phyloP scores from a whole-genome alignment of 768 basidiomycete species.

The Pleurotus ostreatus region DNA sequence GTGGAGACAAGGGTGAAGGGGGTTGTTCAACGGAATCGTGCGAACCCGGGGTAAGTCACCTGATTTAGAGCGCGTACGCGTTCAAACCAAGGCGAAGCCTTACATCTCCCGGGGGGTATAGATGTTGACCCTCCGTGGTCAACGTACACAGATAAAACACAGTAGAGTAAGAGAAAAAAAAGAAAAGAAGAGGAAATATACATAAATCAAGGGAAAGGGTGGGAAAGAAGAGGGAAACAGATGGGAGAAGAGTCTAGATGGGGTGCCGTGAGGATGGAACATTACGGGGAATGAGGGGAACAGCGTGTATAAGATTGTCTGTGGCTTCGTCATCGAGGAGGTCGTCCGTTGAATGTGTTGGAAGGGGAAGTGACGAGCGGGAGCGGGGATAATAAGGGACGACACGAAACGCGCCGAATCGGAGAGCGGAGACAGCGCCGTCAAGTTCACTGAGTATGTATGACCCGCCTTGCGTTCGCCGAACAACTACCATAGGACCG shows the following conservation, averaged over 20 bases:
- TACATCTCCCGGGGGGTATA: not conserved
- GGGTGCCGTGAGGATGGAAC: not conserved
- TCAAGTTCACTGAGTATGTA: conserved; percentile 14
- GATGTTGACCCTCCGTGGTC: not conserved
- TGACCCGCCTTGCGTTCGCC: conserved; percentile 10
- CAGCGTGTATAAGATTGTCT: not conserved
- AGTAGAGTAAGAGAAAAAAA: no score
- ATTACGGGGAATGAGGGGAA: not conserved
- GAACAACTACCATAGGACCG: conserved; percentile 22
- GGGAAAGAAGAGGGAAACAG: no score
- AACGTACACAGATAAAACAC: not conserved
- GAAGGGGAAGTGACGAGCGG: not conserved
- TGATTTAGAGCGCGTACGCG: not conserved
- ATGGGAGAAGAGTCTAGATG: not conserved
- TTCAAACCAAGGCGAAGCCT: not conserved
- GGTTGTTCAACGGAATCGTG: no score
- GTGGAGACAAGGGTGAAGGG: no score
- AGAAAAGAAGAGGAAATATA: no score
- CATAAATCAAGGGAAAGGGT: no score
- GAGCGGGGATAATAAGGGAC: conserved; percentile 11
- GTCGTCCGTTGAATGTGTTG: not conserved
- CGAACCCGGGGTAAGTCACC: not conserved
- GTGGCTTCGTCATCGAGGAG: not conserved
- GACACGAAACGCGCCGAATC: conserved; percentile 12
- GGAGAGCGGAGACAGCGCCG: conserved; percentile 1